These are phyloP conservation scores for Ophiostoma australiae DNA, from an alignment of 2,329 filamentous ascomycete genomes.

Conservation along the genomic window DNA sequence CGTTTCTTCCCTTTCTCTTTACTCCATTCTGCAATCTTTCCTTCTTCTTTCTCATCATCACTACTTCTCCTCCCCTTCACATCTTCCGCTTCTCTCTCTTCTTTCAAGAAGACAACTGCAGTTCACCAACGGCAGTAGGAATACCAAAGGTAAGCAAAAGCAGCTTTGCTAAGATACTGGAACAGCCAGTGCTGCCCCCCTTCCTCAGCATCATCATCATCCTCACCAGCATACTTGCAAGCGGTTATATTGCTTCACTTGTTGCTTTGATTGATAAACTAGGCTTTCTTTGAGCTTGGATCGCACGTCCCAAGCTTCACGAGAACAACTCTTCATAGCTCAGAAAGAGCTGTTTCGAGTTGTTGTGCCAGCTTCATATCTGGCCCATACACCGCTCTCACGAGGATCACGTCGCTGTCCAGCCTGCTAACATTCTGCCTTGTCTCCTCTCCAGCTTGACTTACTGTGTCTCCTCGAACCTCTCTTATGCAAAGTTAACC, in stretches of 20 bases:
- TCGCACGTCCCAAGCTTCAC: not conserved
- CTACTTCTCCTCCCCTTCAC: slow-evolving; percentile 10
- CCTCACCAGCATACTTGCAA: not conserved
- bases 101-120: slow-evolving; percentile 13
- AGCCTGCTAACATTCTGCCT: not conserved
- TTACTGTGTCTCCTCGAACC: not conserved
- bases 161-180: not conserved
- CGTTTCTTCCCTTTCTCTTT: slow-evolving; percentile 19
- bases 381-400: not conserved
- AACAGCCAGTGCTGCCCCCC: not conserved
- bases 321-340: not conserved
- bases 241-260: not conserved
- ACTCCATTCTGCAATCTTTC: slow-evolving; percentile 20
- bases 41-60: slow-evolving; percentile 16
- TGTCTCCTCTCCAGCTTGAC: not conserved
- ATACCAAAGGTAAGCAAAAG: slow-evolving; percentile 7
- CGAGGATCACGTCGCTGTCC: not conserved
- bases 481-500: slow-evolving; percentile 11
- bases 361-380: not conserved
- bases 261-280: not conserved
- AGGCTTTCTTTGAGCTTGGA: not conserved
- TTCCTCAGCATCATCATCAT: not conserved
- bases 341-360: not conserved
- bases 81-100: slow-evolving; percentile 6
- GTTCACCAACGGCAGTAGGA: not conserved